Percentiles rank a stretch among this genome's conserved stretches.
Evolutionary conservation across 176 grass and related monocot genomes (phyloP).

Genomic region (Carex scoparia): DNA sequence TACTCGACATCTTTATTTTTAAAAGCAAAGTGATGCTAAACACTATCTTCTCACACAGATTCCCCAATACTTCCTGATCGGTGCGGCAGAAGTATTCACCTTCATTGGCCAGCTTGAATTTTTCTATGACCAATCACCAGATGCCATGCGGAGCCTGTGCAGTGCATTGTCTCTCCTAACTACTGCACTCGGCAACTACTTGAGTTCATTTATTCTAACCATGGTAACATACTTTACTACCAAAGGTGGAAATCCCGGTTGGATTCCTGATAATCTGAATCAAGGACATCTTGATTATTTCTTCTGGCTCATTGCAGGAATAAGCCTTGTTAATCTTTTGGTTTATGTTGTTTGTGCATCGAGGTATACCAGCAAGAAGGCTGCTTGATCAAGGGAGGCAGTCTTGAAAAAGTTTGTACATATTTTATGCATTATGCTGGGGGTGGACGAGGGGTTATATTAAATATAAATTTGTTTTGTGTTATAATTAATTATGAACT

Average conservation of each 20-base stretch:
- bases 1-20: neutral
- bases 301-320: conserved; percentile 75
- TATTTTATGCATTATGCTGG: neutral
- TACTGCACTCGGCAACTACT: conserved; percentile 55
- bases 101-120: conserved; percentile 72
- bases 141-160: conserved; percentile 82
- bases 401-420: neutral
- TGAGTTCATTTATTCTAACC: conserved; percentile 69
- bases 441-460: neutral
- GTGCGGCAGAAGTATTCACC: conserved; percentile 68
- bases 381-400: conserved; percentile 31
- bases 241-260: conserved; percentile 54
- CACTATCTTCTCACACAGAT: conserved; percentile 22
- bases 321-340: conserved; percentile 57
- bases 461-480: neutral
- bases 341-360: conserved; percentile 50
- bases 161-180: conserved; percentile 64
- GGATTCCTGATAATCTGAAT: conserved; percentile 91
- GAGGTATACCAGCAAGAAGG: conserved; percentile 75
- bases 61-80: conserved; percentile 78
- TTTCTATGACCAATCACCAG: conserved; percentile 79
- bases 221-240: conserved; percentile 56
- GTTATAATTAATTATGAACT: neutral
- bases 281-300: conserved; percentile 72
- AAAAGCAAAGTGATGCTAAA: neutral